Base-by-base conservation (phyloP, 805 yeast species). In the Huiozyma sinensis region DNA sequence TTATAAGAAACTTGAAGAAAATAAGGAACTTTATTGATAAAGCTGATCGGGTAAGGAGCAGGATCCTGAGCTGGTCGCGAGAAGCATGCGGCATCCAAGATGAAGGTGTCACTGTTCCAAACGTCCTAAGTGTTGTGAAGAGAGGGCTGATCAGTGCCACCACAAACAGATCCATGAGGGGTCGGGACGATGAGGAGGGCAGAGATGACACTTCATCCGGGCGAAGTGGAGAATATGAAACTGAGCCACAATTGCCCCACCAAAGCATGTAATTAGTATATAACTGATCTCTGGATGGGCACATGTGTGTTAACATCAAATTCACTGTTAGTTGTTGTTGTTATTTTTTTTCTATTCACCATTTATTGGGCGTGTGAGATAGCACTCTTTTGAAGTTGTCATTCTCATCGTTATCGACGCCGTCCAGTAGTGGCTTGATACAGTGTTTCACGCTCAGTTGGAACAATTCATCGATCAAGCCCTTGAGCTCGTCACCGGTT, bases 11-110 rank as follows among this genome's bases (percentile, higher is more conserved):
- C 48, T 67, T 92, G 55, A 69, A 77, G n/a, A 75, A 71, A 33
- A 72, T 92, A 33, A 72, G 97, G 52, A 73, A 73, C 54, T 94
- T 88, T 0, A 66, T 90, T 28, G 77, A 83, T 33, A 75, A 84
- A 54, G 90, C 95, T 0, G 85, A 83, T 52, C 68, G 90, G 47
- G 71, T 83, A 51, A 80, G 85, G 52, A 74, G 74, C 38, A 76
- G 79, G 50, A 73, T 92, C 39, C 73, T 71, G 49, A 74, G 76
- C 51, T 90, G 97, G 97, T 84, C 92, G 44, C 75, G 75, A 54
- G 96, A 89, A 57, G 83, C 84, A 75, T 71, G 81, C 49, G 94
- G 80, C 9, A 75, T 75, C 43, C 73, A 70, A 37, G 77, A 74
- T 47, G 74, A 67, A 33, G 67, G 61, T 44, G 70, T 68, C 24